phyloP scores from a whole-genome alignment of 2,329 filamentous ascomycete genomes.

The Colletotrichum musicola region DNA sequence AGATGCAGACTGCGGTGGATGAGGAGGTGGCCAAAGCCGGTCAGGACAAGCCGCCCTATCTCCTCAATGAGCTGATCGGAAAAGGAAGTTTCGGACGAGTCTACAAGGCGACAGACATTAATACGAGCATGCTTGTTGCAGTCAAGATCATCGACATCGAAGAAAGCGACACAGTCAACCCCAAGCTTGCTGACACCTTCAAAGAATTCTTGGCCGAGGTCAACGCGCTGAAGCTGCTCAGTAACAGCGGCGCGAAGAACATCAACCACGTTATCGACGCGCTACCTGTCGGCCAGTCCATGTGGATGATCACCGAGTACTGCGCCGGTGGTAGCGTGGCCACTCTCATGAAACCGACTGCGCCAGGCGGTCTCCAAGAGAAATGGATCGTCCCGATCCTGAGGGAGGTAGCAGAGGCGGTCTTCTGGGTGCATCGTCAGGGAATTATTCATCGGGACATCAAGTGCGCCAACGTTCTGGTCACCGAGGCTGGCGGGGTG shows the following conservation, averaged over 20 bases:
- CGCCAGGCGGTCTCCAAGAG: slow-evolving; percentile 74
- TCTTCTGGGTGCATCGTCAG: slow-evolving; percentile 76
- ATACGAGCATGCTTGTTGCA: slow-evolving; percentile 70
- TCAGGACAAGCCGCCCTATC: slow-evolving; percentile 73
- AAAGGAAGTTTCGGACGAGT: slow-evolving; percentile 82
- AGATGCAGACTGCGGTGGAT: slow-evolving; percentile 75
- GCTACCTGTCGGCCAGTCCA: slow-evolving; percentile 79
- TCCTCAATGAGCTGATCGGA: slow-evolving; percentile 79
- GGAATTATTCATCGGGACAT: slow-evolving; percentile 80
- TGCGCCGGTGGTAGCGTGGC: slow-evolving; percentile 87
- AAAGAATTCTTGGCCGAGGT: slow-evolving; percentile 78
- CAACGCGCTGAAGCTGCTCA: slow-evolving; percentile 77
- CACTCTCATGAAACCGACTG: slow-evolving; percentile 77
- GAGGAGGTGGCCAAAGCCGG: slow-evolving; percentile 72
- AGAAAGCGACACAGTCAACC: slow-evolving; percentile 76
- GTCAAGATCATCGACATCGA: slow-evolving; percentile 90
- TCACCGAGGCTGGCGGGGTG: slow-evolving; percentile 81
- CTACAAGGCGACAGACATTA: slow-evolving; percentile 71
- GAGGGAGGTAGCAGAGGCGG: slow-evolving; percentile 74
- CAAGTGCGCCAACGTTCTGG: slow-evolving; percentile 83
- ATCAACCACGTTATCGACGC: slow-evolving; percentile 87
- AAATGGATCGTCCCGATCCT: slow-evolving; percentile 78
- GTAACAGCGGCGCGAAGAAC: slow-evolving; percentile 80
- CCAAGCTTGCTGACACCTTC: slow-evolving; percentile 75
- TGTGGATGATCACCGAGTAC: slow-evolving; percentile 92